These are phyloP conservation scores for Quercus aquifolioides DNA, from an alignment of 306 rosid species.

Conservation along the genomic window DNA sequence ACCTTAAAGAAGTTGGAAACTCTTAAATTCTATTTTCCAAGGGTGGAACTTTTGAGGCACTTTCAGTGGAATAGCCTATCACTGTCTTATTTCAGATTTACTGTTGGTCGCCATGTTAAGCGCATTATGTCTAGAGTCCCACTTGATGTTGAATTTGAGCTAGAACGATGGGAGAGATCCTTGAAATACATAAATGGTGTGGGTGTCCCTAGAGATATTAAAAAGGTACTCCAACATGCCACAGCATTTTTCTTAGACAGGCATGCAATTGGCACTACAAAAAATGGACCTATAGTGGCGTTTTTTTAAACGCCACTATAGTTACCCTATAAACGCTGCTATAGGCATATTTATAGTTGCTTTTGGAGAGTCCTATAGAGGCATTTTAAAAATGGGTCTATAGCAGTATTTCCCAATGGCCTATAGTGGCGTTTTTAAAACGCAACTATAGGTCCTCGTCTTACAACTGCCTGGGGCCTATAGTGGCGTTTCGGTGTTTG, in stretches of 20 bases:
- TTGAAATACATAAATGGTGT: background rate
- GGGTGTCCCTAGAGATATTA: background rate
- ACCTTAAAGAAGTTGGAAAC: background rate
- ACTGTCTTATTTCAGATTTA: background rate
- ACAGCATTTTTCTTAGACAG: constrained; percentile 20
- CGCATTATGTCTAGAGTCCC: background rate
- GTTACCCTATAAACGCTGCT: no score
- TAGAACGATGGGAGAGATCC: background rate
- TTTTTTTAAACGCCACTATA: no score
- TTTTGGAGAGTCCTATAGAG: no score
- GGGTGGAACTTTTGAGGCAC: background rate
- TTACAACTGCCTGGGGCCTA: no score
- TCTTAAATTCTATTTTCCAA: background rate
- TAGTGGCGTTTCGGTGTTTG: no score
- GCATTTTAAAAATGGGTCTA: no score
- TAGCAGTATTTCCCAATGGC: no score
- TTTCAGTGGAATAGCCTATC: rapidly evolving
- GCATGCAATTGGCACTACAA: constrained; percentile 12
- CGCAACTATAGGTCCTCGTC: no score
- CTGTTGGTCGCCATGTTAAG: background rate
- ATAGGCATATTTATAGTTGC: no score
- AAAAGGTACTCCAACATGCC: background rate
- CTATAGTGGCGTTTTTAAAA: no score
- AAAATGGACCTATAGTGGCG: no score
- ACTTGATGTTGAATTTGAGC: background rate